Base-by-base conservation (phyloP, 2,329 filamentous ascomycete genomes). In the Juglanconis oblonga region DNA sequence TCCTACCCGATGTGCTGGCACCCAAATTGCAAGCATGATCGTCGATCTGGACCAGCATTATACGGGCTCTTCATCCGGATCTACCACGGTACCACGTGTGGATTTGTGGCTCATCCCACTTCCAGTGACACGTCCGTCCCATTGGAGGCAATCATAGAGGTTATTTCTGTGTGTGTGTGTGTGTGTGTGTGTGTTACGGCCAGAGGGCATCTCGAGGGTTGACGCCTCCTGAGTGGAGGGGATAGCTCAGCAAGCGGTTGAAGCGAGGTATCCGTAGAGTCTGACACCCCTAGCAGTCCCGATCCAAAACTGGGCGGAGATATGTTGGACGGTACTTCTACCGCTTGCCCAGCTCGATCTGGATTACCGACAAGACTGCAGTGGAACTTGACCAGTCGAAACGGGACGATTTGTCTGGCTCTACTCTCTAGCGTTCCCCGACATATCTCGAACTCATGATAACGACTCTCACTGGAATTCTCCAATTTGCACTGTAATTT, bases 41-140 rank as follows among this genome's bases (percentile, higher is more conserved):
- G 29, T 48, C 55, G 55, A 57, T 52, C 49, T 38, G n/a, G 47
- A 51, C 47, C n/a, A 51, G 29, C 32, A 35, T 51, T 14, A 47
- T 57, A 32, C 36, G 50, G 32, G 17, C 17, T 58, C 48, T 52
- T 38, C 48, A 38, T 58, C 38, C 48, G 56, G 17, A 48, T 31
- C 14, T 52, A 52, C 4, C 55, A 6, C 52, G 48, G 51, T 49
- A 51, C 51, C 55, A 52, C 48, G 35, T 57, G 55, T 50, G 38
- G n/a, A 45, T 9, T 45, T n/a, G 17, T 45, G 44, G 44, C 44
- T 45, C 8, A 9, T 45, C 5, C n/a, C 44, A 45, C 44, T 45
- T 17, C 8, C 44, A 17, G 7, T 45, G 17, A 24, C 17, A 45
- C 44, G 5, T 17, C 17, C n/a, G 14, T 45, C 17, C n/a, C n/a